Evolutionary conservation across 495 filamentous ascomycete genomes (phyloP), one percentile per base, ranked within the genome.

Genomic region (Pseudevernia furfuracea): DNA sequence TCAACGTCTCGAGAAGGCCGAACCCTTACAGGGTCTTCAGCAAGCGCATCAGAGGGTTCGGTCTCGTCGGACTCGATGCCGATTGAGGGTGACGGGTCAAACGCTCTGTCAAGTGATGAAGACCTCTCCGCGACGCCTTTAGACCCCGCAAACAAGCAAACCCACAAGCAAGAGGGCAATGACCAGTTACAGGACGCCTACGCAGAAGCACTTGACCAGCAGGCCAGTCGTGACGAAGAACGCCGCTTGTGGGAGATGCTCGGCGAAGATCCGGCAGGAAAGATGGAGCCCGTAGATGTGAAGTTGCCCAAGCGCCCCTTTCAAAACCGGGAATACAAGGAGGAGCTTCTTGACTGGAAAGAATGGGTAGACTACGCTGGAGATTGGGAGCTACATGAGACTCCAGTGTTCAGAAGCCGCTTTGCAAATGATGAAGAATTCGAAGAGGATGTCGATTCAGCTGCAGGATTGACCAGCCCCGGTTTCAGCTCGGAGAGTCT

Each of bases 141-240:
- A 6, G 30, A 44, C 28, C 7, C n/a, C 32, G 34, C 7, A 34
- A 11, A 36, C 10, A 44, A 63, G 21, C 60, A 69, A 5, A 67
- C 76, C 23, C 38, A 57, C 52, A 60, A 64, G 4, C 74, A 68
- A n/a, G 73, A 77, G 59, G 65, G 61, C 34, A 57, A 68, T 0
- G 76, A 78, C 64, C 69, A 73, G 15, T 69, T 59, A 8, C 73
- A 80, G 59, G 81, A 87, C 56, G 74, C 71, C 0, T 80, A 87
- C 59, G 77, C 82, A 0, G 85, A 88, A 63, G 63, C 62, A 1
- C 59, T 81, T 8, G 88, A 92, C 66, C 71, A 67, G 30, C 70
- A 78, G 65, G 69, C 74, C 19, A 81, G 82, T 64, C 74, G 70
- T 19, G 59, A 67, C 11, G 86, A 88, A 71, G 87, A 92, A 73